Conservation (phyloP, 176 grass and related monocot genomes). For the Ananas comosus region DNA sequence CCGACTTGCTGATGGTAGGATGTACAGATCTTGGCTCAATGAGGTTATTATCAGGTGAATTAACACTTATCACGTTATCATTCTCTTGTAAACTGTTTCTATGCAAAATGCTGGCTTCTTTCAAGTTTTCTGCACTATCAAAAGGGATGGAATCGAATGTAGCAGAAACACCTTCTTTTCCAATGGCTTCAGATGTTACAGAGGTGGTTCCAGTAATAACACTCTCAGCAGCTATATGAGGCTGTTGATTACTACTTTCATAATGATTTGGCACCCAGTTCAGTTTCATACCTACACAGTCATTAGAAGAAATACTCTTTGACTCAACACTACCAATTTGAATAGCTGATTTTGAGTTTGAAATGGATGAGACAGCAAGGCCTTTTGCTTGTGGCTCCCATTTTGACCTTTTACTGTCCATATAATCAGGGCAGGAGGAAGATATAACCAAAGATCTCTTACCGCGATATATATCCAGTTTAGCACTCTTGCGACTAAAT, state of each 20-base stretch:
- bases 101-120: constrained; percentile 18
- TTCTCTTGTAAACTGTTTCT: constrained; percentile 26
- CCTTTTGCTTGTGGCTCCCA: constrained; percentile 17
- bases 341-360: constrained; percentile 29
- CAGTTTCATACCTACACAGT: background rate
- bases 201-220: constrained; percentile 15
- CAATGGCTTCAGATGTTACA: constrained; percentile 22
- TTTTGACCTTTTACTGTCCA: constrained; percentile 7
- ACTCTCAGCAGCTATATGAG: constrained; percentile 23
- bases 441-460: constrained; percentile 31
- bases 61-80: constrained; percentile 22
- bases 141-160: constrained; percentile 25
- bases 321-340: constrained; percentile 22
- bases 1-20: no score
- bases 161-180: constrained; percentile 37
- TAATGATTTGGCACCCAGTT: constrained; percentile 19
- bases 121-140: constrained; percentile 25
- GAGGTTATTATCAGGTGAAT: constrained; percentile 5
- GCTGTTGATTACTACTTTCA: constrained; percentile 24
- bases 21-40: no score
- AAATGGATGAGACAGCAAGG: constrained; percentile 28
- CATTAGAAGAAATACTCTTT: background rate
- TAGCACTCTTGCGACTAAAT: constrained; percentile 34
- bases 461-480: background rate
- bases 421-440: constrained; percentile 15